These are phyloP conservation scores for Ambrosia artemisiifolia DNA, from an alignment of 129 eudicot genomes.

Conservation along the genomic window DNA sequence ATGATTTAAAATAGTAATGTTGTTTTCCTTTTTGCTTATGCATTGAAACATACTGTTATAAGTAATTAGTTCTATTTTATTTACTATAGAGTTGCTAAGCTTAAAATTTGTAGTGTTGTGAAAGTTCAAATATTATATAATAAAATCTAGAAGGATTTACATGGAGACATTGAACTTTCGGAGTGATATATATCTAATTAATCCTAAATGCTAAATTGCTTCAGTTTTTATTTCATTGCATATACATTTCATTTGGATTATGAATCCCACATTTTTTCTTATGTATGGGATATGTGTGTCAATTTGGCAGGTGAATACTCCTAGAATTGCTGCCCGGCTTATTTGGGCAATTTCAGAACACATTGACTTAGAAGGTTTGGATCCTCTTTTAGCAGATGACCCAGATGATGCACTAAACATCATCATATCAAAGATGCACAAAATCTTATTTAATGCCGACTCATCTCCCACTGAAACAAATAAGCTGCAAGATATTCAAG, in stretches of 20 bases:
- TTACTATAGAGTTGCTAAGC: not conserved
- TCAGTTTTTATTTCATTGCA: not conserved
- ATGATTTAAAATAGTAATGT: not conserved
- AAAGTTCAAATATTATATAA: not conserved
- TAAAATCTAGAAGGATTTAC: not conserved
- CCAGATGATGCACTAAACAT: constrained; percentile 91
- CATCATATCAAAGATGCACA: constrained; percentile 78
- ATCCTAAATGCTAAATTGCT: constrained; percentile 5
- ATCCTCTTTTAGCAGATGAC: constrained; percentile 96
- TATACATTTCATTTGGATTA: constrained; percentile 1
- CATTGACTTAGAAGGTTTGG: constrained; percentile 90
- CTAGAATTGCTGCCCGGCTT: constrained; percentile 86
- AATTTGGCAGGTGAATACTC: constrained; percentile 75
- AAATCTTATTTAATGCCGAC: constrained; percentile 78
- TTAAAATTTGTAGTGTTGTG: not conserved
- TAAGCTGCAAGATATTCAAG: constrained; percentile 95
- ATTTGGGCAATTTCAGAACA: constrained; percentile 97
- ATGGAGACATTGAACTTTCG: not conserved
- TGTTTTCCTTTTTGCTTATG: not conserved
- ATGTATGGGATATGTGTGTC: not conserved
- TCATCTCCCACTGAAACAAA: constrained; percentile 73
- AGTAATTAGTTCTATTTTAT: not conserved
- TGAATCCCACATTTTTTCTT: not conserved
- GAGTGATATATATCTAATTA: not conserved
- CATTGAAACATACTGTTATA: not conserved